Evolutionary conservation across 2,329 filamentous ascomycete genomes (phyloP).

Genomic region (Venturia pyrina): DNA sequence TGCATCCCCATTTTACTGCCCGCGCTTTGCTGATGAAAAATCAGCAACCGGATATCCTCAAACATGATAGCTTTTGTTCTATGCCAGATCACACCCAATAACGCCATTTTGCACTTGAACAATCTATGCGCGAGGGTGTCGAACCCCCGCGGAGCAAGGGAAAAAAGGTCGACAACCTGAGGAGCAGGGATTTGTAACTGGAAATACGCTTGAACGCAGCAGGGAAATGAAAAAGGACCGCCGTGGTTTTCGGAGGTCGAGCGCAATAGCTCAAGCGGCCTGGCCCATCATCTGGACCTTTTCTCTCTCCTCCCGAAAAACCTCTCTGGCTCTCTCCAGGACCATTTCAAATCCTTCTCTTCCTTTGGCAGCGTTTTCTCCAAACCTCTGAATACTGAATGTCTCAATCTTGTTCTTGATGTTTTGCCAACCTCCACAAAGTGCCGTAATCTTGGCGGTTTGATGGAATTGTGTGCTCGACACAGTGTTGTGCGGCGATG

Average conservation of each 20-base stretch:
- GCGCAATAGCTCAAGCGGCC: background rate
- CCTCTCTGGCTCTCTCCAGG: conserved; percentile 81
- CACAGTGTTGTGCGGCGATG: conserved; percentile 37
- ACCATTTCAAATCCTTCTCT: conserved; percentile 93
- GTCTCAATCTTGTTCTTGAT: conserved; percentile 96
- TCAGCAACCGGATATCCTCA: background rate
- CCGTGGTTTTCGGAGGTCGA: background rate
- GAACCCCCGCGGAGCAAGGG: background rate
- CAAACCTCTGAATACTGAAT: conserved; percentile 75
- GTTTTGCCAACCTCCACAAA: conserved; percentile 94
- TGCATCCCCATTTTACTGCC: background rate
- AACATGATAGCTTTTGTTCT: background rate
- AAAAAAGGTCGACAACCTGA: background rate
- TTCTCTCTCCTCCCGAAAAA: conserved; percentile 82
- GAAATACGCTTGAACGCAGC: conserved; percentile 1
- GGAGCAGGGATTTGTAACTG: background rate
- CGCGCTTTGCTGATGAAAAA: background rate
- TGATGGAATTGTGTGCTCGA: conserved; percentile 73
- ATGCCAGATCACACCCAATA: background rate
- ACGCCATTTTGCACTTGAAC: background rate
- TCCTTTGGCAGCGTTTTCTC: conserved; percentile 83
- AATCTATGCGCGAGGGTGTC: background rate
- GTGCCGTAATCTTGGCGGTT: conserved; percentile 82
- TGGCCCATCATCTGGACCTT: conserved; percentile 16
- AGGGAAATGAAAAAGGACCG: background rate